Base-by-base conservation (phyloP, 2,329 filamentous ascomycete species). In the Dothistroma pini region DNA sequence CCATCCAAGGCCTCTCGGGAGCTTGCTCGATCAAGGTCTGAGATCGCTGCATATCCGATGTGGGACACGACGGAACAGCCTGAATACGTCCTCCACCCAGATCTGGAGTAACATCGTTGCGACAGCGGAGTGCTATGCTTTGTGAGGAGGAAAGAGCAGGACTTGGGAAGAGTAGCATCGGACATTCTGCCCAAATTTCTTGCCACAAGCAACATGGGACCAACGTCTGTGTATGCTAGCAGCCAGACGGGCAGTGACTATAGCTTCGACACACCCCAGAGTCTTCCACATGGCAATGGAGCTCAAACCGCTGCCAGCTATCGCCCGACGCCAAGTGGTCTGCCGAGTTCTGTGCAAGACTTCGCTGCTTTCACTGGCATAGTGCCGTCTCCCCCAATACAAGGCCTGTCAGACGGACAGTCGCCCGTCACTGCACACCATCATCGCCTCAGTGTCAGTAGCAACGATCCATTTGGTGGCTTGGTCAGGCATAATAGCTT, bases 361-460 rank as follows among this genome's bases (percentile, higher is more conserved):
- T 64, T 62, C 52, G 64, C 56, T 32, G 63, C 50, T 14, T 66
- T 67, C 50, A 49, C 55, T 25, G 52, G 52, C 44, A 56, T 63
- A 34, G 49, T 64, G 41, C 59, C 64, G n/a, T 63, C 64, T 34
- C 64, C 63, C 8, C 35, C 62, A 5, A 47, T 60, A 21, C 62
- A 58, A 38, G 48, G 62, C 29, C 38, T 67, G 22, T 57, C 58
- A 21, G 65, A 67, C 38, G 63, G 56, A 11, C 54, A 64, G 21
- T 68, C 67, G 41, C 68, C 66, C 10, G 53, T 62, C 6, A 14
- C 48, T 9, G 63, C 60, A 12, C 68, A 69, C 32, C 63, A 59
- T 19, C 69, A 74, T 54, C 66, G 71, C 19, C 64, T 70, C 54
- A 73, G 73, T 54, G 62, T 73, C 49, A 64, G 71, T 48, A 72